These are phyloP conservation scores for Heliamphora exappendiculata DNA, from an alignment of 148 eudicot genomes.

Conservation along the genomic window DNA sequence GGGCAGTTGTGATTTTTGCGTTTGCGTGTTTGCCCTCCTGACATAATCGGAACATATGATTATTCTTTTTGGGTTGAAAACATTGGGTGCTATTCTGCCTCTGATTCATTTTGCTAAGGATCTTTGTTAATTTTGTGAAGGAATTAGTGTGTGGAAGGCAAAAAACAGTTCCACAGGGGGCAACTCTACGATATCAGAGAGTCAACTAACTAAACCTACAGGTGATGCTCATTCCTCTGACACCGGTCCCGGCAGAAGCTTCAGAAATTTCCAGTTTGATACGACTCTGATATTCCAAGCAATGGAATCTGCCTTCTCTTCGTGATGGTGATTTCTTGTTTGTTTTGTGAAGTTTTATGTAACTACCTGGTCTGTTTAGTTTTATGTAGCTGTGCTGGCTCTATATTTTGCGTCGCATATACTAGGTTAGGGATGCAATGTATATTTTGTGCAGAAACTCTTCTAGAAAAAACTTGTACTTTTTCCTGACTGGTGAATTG, in stretches of 20 bases:
- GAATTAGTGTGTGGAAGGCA: slow-evolving; percentile 73
- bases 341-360: slow-evolving; percentile 2
- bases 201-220: slow-evolving; percentile 39
- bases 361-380: slow-evolving; percentile 10
- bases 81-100: not conserved
- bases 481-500: not conserved
- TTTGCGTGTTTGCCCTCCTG: not conserved
- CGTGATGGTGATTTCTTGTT: not conserved
- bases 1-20: not conserved
- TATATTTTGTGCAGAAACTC: slow-evolving; percentile 12
- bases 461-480: not conserved
- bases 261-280: slow-evolving; percentile 68
- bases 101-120: not conserved
- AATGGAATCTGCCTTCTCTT: slow-evolving; percentile 49
- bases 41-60: not conserved
- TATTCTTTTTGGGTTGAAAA: not conserved
- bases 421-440: slow-evolving; percentile 3
- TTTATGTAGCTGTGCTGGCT: slow-evolving; percentile 1
- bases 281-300: slow-evolving; percentile 45
- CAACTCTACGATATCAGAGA: slow-evolving; percentile 45
- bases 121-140: slow-evolving; percentile 20
- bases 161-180: slow-evolving; percentile 61
- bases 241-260: slow-evolving; percentile 52
- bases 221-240: slow-evolving; percentile 30
- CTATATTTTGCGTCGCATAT: not conserved